Evolutionary conservation across 768 basidiomycete genomes (phyloP), one percentile per base, ranked within the genome.

Genomic region (Tylopilus rubrobrunneus): DNA sequence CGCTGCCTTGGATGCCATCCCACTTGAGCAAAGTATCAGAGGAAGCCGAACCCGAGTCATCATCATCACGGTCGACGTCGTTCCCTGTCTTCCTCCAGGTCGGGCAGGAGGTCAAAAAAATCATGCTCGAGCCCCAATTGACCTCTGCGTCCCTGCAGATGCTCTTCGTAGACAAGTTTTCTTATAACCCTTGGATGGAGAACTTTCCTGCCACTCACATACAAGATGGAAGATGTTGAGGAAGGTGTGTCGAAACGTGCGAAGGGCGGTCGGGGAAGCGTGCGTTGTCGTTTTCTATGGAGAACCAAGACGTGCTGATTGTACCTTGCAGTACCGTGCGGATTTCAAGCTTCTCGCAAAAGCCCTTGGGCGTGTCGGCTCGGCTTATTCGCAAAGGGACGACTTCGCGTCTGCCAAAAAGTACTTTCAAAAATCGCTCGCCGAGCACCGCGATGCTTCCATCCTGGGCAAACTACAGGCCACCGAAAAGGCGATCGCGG

Each of bases 321-420:
- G 10, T n/a, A 25, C 45, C 9, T 31, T 3, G 12, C 66, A 94
- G 82, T 67, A 94, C 40, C 86, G 93, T 47, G 90, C 89, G 5
- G 96, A 99, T 73, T 98, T 84, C 81, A 98, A 97, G 74, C 78
- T 97, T 55, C 75, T 97, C 55, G 96, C 96, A 31, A 98, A 98
- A 73, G 94, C 95, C 0, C 82, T 89, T 51, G 97, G 92, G 23
- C 91, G 97, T 48, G 82, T 87, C 47, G 97, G 96, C 12, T 83
- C 85, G 7, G 81, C 96, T 0, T 93, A 92, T 75, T 73, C 82
- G 52, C 88, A 87, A 73, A 90, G 91, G 67, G 81, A 76, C 42
- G 92, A 99, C 69, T 70, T 85, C 28, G 63, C 63, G 8, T 81
- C 80, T 41, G 95, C 95, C 15, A 83, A 96, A 79, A 94, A 91